Base-by-base conservation (phyloP, 2,329 filamentous ascomycete species). In the Verticillium zaregamsianum region DNA sequence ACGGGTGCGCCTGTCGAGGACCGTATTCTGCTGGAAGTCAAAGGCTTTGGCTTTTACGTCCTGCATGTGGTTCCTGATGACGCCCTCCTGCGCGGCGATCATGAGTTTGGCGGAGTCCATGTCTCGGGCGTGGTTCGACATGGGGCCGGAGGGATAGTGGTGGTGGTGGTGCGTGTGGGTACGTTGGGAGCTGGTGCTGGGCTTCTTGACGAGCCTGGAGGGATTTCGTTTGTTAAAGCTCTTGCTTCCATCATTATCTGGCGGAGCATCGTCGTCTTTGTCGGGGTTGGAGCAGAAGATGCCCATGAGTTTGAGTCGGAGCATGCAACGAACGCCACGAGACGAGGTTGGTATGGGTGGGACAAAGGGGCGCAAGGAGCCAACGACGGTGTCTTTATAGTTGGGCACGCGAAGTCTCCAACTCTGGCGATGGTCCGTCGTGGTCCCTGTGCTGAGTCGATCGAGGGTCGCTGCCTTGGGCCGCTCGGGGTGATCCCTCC, bases 261-360 rank as follows among this genome's bases (percentile, higher is more conserved):
- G 39, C 28, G 28, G 60, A 65, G 59, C 45, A 25, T 52, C 62
- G 61, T 65, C 57, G 60, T 66, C 62, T 58, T 65, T 66, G 33
- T 62, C 57, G 57, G 61, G 59, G 59, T 65, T 65, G 23, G 64
- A 66, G 60, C 65, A 66, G 28, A 59, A 25, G 45, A 57, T 62
- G 28, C 65, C 65, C 65, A 66, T 66, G 35, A 23, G 39, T 58
- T 23, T 49, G 8, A 7, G 45, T n/a, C 20, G n/a, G 8, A 25
- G 45, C 45, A 49, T 49, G 9, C n/a, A 23, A 49, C 45, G n/a
- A 25, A 49, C 45, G 20, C n/a, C 8, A 9, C 9, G 11, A 23
- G n/a, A n/a, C 39, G 15, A 9, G 15, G 8, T 23, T 49, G 20
- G 20, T 6, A 25, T n/a, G 9, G n/a, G 9, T 9, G n/a, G n/a